Evolutionary conservation across 2,329 filamentous ascomycete species (phyloP).

Genomic region (Venturia carpophila): DNA sequence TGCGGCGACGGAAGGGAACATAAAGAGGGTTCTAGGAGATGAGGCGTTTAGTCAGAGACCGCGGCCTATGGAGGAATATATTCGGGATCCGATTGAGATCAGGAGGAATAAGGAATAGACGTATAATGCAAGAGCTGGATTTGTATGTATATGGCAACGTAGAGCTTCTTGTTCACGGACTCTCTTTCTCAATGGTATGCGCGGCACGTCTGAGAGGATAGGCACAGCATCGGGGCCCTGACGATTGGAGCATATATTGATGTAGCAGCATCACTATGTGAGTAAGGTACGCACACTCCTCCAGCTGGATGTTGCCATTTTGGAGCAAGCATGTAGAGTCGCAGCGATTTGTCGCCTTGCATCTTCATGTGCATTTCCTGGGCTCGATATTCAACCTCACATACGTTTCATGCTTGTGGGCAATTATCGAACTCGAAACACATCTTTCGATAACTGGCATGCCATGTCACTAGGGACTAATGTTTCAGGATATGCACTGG

Average conservation of each 20-base stretch:
- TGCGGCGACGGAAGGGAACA: constrained; percentile 14
- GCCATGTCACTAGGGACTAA: constrained; percentile 6
- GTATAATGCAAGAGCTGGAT: background rate
- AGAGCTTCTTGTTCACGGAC: background rate
- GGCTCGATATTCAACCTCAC: background rate
- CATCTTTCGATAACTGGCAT: background rate
- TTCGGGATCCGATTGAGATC: constrained; percentile 17
- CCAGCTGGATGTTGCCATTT: background rate
- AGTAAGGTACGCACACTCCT: constrained; percentile 2
- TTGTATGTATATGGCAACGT: constrained; percentile 24
- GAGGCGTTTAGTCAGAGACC: constrained; percentile 8
- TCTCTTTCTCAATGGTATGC: too few species aligned
- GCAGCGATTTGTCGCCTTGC: too few species aligned
- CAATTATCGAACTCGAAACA: background rate
- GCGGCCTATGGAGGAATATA: constrained; percentile 14
- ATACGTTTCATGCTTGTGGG: background rate
- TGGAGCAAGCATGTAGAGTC: too few species aligned
- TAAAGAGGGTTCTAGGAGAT: constrained; percentile 12
- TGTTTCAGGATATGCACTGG: background rate
- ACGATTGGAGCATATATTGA: background rate
- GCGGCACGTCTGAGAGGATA: background rate
- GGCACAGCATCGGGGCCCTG: background rate
- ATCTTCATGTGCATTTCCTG: too few species aligned
- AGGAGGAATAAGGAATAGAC: constrained; percentile 8
- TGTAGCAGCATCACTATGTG: background rate